Conservation (phyloP, 2,329 filamentous ascomycete species). For the Trematosphaeria pertusa region DNA sequence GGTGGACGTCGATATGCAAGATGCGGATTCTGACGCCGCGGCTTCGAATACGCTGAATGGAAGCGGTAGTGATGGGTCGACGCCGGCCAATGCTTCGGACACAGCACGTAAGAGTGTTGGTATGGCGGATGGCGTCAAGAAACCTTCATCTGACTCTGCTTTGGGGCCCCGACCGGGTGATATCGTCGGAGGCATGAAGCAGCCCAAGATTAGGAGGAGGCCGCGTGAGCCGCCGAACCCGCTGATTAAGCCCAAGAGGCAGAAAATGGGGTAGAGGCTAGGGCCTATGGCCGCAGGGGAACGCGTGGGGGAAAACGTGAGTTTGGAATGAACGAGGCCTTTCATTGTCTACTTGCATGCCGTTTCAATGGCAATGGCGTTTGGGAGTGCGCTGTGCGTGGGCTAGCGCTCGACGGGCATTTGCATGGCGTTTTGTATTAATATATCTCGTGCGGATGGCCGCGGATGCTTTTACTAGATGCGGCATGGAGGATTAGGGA, state of each 20-base stretch:
- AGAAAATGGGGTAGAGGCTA: conserved; percentile 29
- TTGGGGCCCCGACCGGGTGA: conserved; percentile 15
- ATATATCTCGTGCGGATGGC: too few relatives aligned
- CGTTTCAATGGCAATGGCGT: background rate
- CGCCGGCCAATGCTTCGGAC: conserved; percentile 28
- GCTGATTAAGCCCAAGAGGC: conserved; percentile 40
- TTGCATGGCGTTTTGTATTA: too few relatives aligned
- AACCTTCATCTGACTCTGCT: too few relatives aligned
- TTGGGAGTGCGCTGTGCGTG: too few relatives aligned
- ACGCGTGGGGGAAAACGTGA: too few relatives aligned
- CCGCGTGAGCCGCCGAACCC: conserved; percentile 34
- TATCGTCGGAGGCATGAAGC: conserved; percentile 31
- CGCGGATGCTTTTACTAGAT: too few relatives aligned
- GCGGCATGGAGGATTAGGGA: background rate
- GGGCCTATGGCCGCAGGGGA: too few relatives aligned
- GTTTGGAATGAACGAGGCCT: too few relatives aligned
- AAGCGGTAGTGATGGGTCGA: conserved; percentile 39
- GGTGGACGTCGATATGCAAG: conserved; percentile 40
- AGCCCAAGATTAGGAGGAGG: conserved; percentile 40
- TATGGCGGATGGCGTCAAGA: conserved; percentile 2
- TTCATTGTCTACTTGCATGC: too few relatives aligned
- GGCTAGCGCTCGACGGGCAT: background rate
- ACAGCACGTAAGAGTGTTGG: conserved; percentile 22
- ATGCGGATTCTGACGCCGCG: conserved; percentile 28
- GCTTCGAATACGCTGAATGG: conserved; percentile 27